A percentile compares a stretch with the other conserved stretches of the same genome.
These are phyloP conservation scores for Cyclocybe cylindracea DNA, from an alignment of 768 basidiomycete genomes.

Conservation along the genomic window DNA sequence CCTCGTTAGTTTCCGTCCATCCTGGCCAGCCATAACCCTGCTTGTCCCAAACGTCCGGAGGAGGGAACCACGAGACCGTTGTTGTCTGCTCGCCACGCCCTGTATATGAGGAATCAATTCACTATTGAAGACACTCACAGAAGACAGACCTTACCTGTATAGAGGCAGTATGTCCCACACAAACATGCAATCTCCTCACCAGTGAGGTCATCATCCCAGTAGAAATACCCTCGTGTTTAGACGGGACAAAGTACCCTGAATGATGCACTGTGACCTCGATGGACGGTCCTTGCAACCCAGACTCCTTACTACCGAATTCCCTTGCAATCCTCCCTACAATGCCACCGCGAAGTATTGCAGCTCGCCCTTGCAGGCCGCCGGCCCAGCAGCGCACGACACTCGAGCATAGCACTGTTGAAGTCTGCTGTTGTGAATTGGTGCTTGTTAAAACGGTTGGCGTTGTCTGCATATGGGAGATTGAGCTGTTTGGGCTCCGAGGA, in stretches of 20 bases:
- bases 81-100: not conserved
- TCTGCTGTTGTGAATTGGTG: slow-evolving; percentile 1
- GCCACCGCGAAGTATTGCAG: slow-evolving; percentile 11
- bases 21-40: slow-evolving; percentile 4
- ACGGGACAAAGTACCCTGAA: not conserved
- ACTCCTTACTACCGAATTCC: slow-evolving; percentile 6
- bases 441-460: not conserved
- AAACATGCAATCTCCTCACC: slow-evolving; percentile 8
- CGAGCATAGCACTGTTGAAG: not conserved
- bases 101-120: not conserved
- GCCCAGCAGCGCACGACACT: not conserved
- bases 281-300: slow-evolving; percentile 10
- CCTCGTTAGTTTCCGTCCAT: slow-evolving; percentile 1
- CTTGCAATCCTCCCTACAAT: slow-evolving; percentile 11
- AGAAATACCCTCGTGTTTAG: not conserved
- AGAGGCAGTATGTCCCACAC: slow-evolving; percentile 9
- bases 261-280: not conserved
- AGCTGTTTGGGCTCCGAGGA: not conserved
- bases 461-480: not conserved
- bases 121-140: not conserved
- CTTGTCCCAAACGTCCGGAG: not conserved
- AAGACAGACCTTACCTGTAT: slow-evolving; percentile 1
- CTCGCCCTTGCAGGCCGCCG: slow-evolving; percentile 5
- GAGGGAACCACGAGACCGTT: slow-evolving; percentile 8
- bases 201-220: slow-evolving; percentile 10